Evolutionary conservation across 768 basidiomycete species (phyloP).

Genomic region (Lactarius sanguifluus): DNA sequence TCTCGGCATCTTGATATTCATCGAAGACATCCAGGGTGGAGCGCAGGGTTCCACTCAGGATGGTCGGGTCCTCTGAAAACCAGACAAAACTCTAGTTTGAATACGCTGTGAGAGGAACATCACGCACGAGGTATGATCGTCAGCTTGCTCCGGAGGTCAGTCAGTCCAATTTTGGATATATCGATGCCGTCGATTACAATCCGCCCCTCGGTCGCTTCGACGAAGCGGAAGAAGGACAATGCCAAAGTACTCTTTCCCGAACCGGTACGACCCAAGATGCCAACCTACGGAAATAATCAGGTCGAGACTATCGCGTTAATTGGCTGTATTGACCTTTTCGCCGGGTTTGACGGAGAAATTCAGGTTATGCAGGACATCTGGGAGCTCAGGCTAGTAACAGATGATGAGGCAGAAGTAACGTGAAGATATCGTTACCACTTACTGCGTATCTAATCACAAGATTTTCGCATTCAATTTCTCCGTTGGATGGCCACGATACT

Average conservation of each 20-base stretch:
- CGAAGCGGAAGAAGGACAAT: constrained; percentile 84
- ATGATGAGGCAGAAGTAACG: constrained; percentile 20
- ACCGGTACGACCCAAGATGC: constrained; percentile 67
- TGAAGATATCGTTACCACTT: constrained; percentile 33
- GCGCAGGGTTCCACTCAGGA: constrained; percentile 78
- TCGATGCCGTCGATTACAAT: constrained; percentile 79
- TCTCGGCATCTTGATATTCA: constrained; percentile 81
- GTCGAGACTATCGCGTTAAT: neutral
- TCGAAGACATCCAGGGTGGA: constrained; percentile 83
- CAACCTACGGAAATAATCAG: constrained; percentile 45
- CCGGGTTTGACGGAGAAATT: constrained; percentile 71
- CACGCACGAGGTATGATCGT: constrained; percentile 73
- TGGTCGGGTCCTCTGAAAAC: constrained; percentile 78
- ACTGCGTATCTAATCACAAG: constrained; percentile 80
- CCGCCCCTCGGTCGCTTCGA: constrained; percentile 77
- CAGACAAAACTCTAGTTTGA: neutral
- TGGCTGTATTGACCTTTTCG: constrained; percentile 58
- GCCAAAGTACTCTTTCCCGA: constrained; percentile 79
- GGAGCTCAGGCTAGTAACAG: constrained; percentile 68
- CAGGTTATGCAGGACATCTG: constrained; percentile 78
- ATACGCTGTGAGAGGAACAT: neutral
- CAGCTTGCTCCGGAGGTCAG: constrained; percentile 73
- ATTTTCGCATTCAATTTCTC: constrained; percentile 68
- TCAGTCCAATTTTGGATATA: constrained; percentile 75
- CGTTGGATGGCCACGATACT: constrained; percentile 72